A percentile compares a stretch with the other conserved stretches of the same genome.
These are phyloP conservation scores for Brettanomyces sp. DNA, from an alignment of 805 yeast species.

Conservation along the genomic window DNA sequence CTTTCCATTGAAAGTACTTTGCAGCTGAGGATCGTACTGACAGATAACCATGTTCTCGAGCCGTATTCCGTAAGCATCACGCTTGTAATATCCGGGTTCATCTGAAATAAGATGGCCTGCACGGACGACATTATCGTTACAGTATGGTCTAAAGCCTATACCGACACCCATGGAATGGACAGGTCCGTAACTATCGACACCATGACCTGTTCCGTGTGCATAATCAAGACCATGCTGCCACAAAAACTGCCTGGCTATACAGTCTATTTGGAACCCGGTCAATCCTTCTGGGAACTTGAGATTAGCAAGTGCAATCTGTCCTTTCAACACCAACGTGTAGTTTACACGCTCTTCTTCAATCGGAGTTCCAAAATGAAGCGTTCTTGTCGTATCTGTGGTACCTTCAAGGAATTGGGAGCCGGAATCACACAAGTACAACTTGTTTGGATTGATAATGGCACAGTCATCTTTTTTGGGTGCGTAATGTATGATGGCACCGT, in stretches of 20 bases:
- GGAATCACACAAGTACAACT: conserved; percentile 47
- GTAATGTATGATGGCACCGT: conserved; percentile 73
- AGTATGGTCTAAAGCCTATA: conserved; percentile 45
- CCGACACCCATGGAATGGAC: conserved; percentile 61
- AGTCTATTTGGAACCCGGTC: conserved; percentile 45
- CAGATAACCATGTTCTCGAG: conserved; percentile 43
- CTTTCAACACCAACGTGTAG: conserved; percentile 52
- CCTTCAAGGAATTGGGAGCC: conserved; percentile 58
- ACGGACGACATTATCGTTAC: conserved; percentile 33
- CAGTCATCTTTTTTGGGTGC: conserved; percentile 40
- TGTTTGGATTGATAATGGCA: conserved; percentile 41
- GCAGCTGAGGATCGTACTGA: conserved; percentile 28
- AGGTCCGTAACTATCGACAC: conserved; percentile 50
- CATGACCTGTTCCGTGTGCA: conserved; percentile 59
- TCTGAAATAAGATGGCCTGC: conserved; percentile 49
- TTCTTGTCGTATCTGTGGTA: conserved; percentile 57
- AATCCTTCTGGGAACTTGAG: conserved; percentile 47
- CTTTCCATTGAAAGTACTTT: conserved; percentile 26
- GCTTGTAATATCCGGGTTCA: conserved; percentile 57
- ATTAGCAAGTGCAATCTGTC: conserved; percentile 40
- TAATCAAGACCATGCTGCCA: conserved; percentile 53
- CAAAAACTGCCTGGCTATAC: conserved; percentile 47
- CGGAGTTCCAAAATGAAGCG: conserved; percentile 45
- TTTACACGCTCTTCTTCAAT: conserved; percentile 34
- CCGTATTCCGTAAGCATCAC: conserved; percentile 51